A percentile compares a stretch with the other conserved stretches of the same genome.
Conservation (phyloP, 805 yeast species). For the Pichia nakasei region DNA sequence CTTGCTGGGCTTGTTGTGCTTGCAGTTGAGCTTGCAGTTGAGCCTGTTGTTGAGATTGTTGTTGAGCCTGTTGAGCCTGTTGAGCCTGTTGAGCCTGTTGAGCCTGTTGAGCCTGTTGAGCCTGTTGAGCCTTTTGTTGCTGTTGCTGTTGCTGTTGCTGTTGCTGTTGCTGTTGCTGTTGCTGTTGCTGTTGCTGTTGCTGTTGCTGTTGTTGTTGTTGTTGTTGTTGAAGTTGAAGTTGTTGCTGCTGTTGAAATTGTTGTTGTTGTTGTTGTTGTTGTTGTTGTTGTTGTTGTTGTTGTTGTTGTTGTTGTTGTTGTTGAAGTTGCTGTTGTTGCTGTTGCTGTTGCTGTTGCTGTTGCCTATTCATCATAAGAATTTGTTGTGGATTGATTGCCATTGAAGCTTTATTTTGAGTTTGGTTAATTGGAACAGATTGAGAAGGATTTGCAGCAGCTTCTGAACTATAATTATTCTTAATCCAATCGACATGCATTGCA, state of each 20-base stretch:
- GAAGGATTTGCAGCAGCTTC: constrained; percentile 23
- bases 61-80: neutral
- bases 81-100: neutral
- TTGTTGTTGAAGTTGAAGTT: neutral
- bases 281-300: constrained; percentile 5
- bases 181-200: constrained; percentile 11
- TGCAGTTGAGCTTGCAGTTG: constrained; percentile 7
- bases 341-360: too few relatives aligned
- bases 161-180: constrained; percentile 1
- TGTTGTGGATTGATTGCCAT: constrained; percentile 25
- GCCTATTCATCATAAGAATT: constrained; percentile 21
- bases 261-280: constrained; percentile 10
- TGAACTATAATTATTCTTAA: constrained; percentile 29
- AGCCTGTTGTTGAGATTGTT: constrained; percentile 7
- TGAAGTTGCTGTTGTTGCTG: too few relatives aligned
- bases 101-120: neutral
- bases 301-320: constrained; percentile 22
- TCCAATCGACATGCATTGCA: constrained; percentile 53
- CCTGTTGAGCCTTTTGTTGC: constrained; percentile 2
- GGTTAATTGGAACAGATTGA: constrained; percentile 8
- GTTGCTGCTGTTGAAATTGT: constrained; percentile 17
- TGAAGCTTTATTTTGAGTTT: constrained; percentile 2
- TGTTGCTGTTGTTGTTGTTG: neutral
- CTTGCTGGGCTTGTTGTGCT: neutral
- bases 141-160: neutral